A percentile compares a stretch with the other conserved stretches of the same genome.
phyloP scores from a whole-genome alignment of 257 asterid species.

The Salvia hispanica region DNA sequence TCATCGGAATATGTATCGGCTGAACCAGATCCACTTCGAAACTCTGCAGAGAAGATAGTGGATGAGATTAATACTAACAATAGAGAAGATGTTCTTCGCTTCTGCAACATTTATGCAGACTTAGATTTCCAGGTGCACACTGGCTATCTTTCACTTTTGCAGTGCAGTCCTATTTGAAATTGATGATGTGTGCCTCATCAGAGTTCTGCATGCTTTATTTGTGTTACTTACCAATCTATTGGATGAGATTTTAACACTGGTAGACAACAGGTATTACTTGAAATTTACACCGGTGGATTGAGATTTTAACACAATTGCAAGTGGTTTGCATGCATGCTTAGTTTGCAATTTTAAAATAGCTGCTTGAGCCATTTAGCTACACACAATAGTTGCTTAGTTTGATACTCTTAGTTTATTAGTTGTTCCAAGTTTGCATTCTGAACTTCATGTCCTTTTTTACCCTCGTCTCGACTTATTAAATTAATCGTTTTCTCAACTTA shows the following conservation, averaged over 20 bases:
- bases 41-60: constrained; percentile 76
- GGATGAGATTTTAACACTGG: neutral
- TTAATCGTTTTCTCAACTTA: neutral
- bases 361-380: constrained; percentile 15
- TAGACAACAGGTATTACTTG: neutral
- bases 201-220: neutral
- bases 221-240: neutral
- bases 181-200: neutral
- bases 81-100: constrained; percentile 72
- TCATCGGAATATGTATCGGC: constrained; percentile 71
- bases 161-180: neutral
- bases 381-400: neutral
- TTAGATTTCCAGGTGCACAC: constrained; percentile 75
- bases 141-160: neutral
- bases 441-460: neutral
- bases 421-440: neutral
- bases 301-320: neutral
- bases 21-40: constrained; percentile 89
- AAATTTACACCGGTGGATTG: neutral
- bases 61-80: constrained; percentile 73
- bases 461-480: neutral
- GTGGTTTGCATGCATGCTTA: neutral
- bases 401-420: neutral
- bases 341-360: neutral
- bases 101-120: constrained; percentile 79